Base-by-base conservation (phyloP, 2,329 filamentous ascomycete genomes). In the Onygena corvina region DNA sequence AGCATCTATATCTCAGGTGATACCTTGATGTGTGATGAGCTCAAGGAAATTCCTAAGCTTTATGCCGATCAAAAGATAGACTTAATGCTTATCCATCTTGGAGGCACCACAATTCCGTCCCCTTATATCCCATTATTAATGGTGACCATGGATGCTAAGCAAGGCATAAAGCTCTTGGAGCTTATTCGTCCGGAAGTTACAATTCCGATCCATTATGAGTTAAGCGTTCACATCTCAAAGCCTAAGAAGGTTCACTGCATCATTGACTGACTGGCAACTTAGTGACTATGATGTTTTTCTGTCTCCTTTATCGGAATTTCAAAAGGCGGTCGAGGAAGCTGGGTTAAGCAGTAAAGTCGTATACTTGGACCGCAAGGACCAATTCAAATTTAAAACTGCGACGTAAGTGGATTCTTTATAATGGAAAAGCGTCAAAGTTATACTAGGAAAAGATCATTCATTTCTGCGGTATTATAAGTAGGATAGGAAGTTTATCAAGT, bases 131-230 rank as follows among this genome's bases (percentile, higher is more conserved):
- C 77, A 38, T 61, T 83, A 52, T 51, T 83, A 20, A 83, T 83
- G 79, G 76, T 83, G 2, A 83, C 79, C 0, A 84, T 84, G 79
- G 79, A 83, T 60, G 79, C 74, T 18, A 69, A 73, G 58, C 76
- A 82, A 61, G 79, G 79, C 0, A 55, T 83, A 23, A 64, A 80
- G 63, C 60, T 84, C 53, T 74, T 84, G 60, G 65, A 70, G 55
- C 55, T 83, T 50, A 72, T 84, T 27, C 65, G 77, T 25, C 76
- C 79, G 14, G 75, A 80, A 20, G 50, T 82, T 46, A 81, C 77
- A 4, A 76, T 84, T 38, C 79, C 79, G 2, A 74, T 82, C 31
- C 78, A 82, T 59, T 81, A 72, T 57, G 78, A 82, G 47, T 49
- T 18, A 40, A 12, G 35, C n/a, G n/a, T n/a, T 44, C n/a, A 44